Percentiles rank a stretch among this genome's conserved stretches.
These are phyloP conservation scores for Aspergillus neoniger DNA, from an alignment of 2,329 filamentous ascomycete genomes.

Conservation along the genomic window DNA sequence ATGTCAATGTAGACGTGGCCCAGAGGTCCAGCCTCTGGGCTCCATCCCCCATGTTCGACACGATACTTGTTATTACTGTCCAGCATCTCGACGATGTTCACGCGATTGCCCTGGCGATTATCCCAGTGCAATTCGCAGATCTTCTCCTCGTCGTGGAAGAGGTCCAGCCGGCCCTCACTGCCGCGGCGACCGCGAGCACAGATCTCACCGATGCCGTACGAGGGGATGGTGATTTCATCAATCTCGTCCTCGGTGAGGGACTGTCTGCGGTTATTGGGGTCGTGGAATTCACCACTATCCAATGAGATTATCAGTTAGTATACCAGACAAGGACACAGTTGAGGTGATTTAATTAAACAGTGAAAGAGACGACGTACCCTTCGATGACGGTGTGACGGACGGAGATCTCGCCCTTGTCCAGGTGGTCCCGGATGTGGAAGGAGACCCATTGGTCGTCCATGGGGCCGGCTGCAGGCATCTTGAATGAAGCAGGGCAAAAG, in stretches of 20 bases:
- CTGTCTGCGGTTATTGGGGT: constrained; percentile 24
- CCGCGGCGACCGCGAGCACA: constrained; percentile 34
- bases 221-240: constrained; percentile 32
- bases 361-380: constrained; percentile 20
- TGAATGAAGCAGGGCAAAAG: neutral
- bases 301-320: constrained; percentile 10
- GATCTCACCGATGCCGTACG: constrained; percentile 34
- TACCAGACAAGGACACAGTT: neutral
- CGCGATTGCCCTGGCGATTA: constrained; percentile 26
- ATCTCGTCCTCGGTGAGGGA: constrained; percentile 33
- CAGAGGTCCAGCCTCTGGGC: constrained; percentile 30
- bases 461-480: neutral
- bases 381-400: constrained; percentile 33
- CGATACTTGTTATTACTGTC: constrained; percentile 29
- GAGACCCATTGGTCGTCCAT: constrained; percentile 31
- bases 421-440: constrained; percentile 33
- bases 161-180: constrained; percentile 35
- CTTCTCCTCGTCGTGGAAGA: constrained; percentile 34
- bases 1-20: constrained; percentile 36
- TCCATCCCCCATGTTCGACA: constrained; percentile 35
- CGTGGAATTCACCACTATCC: constrained; percentile 31
- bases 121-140: constrained; percentile 39
- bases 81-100: constrained; percentile 32
- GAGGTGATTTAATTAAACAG: neutral
- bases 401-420: constrained; percentile 28